phyloP scores from a whole-genome alignment of 129 eudicot species.

The Cynara cardunculus region DNA sequence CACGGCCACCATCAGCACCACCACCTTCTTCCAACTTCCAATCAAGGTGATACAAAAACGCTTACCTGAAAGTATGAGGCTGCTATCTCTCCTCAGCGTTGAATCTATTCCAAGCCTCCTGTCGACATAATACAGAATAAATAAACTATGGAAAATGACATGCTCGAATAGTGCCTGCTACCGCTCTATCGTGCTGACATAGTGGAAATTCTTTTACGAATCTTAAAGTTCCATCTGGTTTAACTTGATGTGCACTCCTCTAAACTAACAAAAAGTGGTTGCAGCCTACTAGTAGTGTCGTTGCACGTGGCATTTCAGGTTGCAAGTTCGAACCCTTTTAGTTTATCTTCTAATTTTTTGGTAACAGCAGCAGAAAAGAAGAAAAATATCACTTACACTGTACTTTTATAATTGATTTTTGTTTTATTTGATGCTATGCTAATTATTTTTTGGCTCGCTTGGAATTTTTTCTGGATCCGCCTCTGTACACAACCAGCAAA shows the following conservation, averaged over 20 bases:
- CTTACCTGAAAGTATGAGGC: neutral
- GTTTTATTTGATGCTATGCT: neutral
- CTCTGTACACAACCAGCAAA: neutral
- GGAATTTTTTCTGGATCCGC: neutral
- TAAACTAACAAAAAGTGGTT: too few relatives aligned
- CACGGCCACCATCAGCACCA: neutral
- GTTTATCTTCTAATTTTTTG: neutral
- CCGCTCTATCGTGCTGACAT: too few relatives aligned
- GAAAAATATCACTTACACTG: too few relatives aligned
- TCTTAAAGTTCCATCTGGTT: too few relatives aligned
- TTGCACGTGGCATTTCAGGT: neutral
- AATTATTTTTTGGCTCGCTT: neutral
- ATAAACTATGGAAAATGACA: neutral
- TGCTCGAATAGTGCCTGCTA: neutral
- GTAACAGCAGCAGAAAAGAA: neutral
- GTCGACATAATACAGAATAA: conserved; percentile 4
- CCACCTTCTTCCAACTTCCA: neutral
- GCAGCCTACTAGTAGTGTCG: neutral
- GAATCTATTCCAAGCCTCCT: conserved; percentile 96
- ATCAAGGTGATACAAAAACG: neutral
- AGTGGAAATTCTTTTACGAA: too few relatives aligned
- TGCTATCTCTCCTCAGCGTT: conserved; percentile 70
- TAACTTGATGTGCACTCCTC: too few relatives aligned
- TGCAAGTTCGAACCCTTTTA: neutral
- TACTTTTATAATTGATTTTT: neutral